Evolutionary conservation across 352 stramenopile species (phyloP).

Genomic region (Phytophthora podocarpi): DNA sequence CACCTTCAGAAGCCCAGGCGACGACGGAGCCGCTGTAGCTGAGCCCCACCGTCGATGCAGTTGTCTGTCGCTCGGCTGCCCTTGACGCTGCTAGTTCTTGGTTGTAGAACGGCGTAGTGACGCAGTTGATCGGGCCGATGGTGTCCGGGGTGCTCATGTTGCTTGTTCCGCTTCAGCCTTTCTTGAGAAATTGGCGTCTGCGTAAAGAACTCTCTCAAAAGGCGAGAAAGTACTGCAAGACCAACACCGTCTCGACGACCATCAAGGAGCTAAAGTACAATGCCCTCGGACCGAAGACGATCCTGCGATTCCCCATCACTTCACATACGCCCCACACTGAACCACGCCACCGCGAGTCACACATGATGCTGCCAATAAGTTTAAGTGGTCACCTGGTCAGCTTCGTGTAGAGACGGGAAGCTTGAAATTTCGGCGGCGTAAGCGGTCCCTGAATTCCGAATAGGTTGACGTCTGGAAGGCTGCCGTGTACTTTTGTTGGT

Average conservation of each 20-base stretch:
- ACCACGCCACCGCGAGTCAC: too few relatives aligned
- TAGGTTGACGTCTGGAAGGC: conserved; percentile 7
- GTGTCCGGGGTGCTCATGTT: conserved; percentile 34
- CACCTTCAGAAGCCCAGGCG: conserved; percentile 8
- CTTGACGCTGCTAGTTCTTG: neutral
- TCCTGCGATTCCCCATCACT: too few relatives aligned
- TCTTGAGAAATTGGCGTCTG: conserved; percentile 11
- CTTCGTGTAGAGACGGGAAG: conserved; percentile 2
- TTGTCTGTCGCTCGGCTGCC: conserved; percentile 2
- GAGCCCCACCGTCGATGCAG: conserved; percentile 10
- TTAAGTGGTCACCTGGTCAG: too few relatives aligned
- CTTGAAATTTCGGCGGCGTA: neutral
- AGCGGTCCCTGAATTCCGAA: neutral
- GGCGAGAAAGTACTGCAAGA: conserved; percentile 22
- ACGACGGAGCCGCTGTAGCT: conserved; percentile 6
- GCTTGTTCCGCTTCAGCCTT: conserved; percentile 7
- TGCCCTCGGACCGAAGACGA: too few relatives aligned
- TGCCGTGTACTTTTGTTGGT: conserved; percentile 6
- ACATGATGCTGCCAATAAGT: too few relatives aligned
- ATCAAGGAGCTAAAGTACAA: too few relatives aligned
- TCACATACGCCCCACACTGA: too few relatives aligned
- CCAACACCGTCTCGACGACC: too few relatives aligned
- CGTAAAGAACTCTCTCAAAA: neutral
- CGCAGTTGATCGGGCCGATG: conserved; percentile 1
- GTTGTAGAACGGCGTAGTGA: conserved; percentile 11